phyloP scores from a whole-genome alignment of 768 basidiomycete genomes.

The Boletus reticulatus region DNA sequence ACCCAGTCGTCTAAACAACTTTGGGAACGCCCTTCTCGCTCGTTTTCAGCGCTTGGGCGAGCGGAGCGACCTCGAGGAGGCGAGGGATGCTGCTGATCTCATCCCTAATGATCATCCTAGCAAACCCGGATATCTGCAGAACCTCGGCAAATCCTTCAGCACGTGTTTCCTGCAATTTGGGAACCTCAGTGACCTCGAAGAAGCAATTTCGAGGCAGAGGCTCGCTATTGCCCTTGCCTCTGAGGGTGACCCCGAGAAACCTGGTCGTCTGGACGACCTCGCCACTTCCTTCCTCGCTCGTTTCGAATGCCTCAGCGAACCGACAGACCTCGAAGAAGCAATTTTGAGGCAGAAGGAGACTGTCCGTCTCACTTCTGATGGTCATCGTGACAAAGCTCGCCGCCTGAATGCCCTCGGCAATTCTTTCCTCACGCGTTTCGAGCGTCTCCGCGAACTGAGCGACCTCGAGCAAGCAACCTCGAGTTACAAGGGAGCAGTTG shows the following conservation, averaged over 20 bases:
- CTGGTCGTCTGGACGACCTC: background rate
- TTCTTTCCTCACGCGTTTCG: background rate
- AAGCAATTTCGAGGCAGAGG: background rate
- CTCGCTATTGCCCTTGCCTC: background rate
- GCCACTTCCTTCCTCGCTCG: background rate
- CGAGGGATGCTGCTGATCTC: background rate
- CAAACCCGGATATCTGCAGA: background rate
- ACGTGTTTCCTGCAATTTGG: background rate
- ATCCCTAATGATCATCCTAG: background rate
- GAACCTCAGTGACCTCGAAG: background rate
- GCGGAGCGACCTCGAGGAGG: background rate
- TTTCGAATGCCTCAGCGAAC: background rate
- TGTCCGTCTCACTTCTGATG: background rate
- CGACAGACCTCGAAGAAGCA: background rate
- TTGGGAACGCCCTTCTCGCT: background rate
- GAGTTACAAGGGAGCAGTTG: background rate
- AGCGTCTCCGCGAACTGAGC: background rate
- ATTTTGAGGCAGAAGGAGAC: background rate
- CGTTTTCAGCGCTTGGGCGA: background rate
- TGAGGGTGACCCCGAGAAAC: background rate
- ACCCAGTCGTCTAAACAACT: background rate
- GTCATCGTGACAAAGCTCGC: background rate
- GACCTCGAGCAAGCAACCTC: background rate
- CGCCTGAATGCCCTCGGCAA: background rate
- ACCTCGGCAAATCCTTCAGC: background rate